Base-by-base conservation (phyloP, 148 eudicot species). In the Rhododendron ovatum region DNA sequence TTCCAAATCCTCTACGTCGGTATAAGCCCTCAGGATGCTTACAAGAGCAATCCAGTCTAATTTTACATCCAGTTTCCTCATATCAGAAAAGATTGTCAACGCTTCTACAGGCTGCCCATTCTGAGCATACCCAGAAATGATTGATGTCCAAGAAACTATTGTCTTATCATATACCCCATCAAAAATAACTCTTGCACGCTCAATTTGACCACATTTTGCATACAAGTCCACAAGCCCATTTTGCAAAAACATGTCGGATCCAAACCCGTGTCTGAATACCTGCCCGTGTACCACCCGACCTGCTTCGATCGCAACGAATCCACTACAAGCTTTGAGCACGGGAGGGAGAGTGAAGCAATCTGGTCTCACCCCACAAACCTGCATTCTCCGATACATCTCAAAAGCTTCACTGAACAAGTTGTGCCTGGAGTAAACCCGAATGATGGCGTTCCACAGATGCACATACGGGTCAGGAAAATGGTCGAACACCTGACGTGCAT, bases 101-200 rank as follows among this genome's bases (percentile, higher is more conserved):
- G 96, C 98, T 90, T 93, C 95, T 47, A 85, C 3, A 37, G 96
- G 90, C 80, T 87, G 90, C 35, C 94, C 93, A 90, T 90, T 89
- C 82, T 93, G 93, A 26, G 91, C 90, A 89, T 75, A 92, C 50
- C 92, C 94, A 26, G 96, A 93, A 86, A 94, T 92, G 55, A 95
- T 91, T 41, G 91, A 87, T 51, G 96, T 95, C 96, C 98, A 95
- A 7, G 95, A 90, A 63, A 93, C 92, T 83, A 95, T 84, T 0
- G 91, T 88, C 89, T 82, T 92, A 15, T 89, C 86, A 77, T 24
- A 76, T 37, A 90, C 76, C 83, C 88, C 79, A 74, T 89, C 91
- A 87, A 91, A 93, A 83, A 92, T 89, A 43, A 83, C 35, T 78
- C 90, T 90, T 51, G 98, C 98, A 61, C 78, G 26, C 47, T 78